These are phyloP conservation scores for Stephania japonica DNA, from an alignment of 164 flowering plant species.

Conservation along the genomic window DNA sequence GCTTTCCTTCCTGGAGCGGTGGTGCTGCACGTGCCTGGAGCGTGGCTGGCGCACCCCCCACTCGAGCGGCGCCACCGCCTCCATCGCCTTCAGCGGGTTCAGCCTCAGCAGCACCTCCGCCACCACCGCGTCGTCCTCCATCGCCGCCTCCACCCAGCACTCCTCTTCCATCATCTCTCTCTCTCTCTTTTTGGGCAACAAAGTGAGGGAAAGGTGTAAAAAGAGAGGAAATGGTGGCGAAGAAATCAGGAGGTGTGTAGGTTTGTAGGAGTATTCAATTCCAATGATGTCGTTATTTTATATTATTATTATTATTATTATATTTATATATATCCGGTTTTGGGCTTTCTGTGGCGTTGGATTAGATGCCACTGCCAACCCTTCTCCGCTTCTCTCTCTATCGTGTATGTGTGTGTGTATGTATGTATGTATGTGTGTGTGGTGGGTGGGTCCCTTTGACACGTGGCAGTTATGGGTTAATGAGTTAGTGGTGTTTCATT, in stretches of 20 bases:
- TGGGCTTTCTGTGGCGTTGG: conserved; percentile 17
- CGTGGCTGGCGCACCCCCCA: conserved; percentile 48
- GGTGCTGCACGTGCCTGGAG: conserved; percentile 23
- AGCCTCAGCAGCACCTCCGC: conserved; percentile 47
- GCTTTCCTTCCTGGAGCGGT: conserved; percentile 15
- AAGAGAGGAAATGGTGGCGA: conserved; percentile 12
- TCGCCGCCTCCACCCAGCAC: conserved; percentile 45
- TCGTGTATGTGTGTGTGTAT: no score
- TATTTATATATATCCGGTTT: conserved; percentile 8
- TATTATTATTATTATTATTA: not conserved
- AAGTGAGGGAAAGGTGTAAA: conserved; percentile 1
- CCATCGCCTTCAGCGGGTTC: conserved; percentile 14
- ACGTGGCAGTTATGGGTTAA: not conserved
- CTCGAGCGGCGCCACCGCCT: conserved; percentile 8
- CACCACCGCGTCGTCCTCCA: conserved; percentile 43
- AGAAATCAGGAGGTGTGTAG: conserved; percentile 1
- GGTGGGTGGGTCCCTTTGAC: not conserved
- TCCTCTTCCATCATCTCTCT: conserved; percentile 20
- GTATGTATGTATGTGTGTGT: no score
- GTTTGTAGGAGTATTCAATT: conserved; percentile 1
- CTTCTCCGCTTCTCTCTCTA: not conserved
- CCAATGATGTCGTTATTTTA: no score
- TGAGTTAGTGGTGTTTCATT: no score
- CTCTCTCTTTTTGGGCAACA: not conserved
- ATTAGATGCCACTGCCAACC: conserved; percentile 14